Evolutionary conservation across 2,329 filamentous ascomycete genomes (phyloP).

Genomic region (Diaporthe citrichinensis): DNA sequence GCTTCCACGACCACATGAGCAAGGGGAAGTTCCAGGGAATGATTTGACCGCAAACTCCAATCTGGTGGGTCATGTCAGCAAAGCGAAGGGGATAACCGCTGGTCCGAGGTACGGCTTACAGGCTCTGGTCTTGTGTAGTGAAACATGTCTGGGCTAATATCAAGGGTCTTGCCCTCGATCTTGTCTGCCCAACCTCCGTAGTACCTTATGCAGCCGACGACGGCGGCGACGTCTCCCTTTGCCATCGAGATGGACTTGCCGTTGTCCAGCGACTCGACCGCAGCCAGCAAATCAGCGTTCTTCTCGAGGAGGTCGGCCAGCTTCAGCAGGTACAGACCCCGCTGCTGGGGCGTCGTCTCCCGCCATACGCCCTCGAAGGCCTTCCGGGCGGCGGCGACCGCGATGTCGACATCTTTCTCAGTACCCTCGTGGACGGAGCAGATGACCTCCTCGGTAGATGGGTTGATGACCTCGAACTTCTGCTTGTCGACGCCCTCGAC

Average conservation of each 20-base stretch:
- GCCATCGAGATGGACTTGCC: conserved; percentile 86
- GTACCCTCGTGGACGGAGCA: conserved; percentile 85
- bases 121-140: conserved; percentile 88
- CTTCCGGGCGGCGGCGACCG: conserved; percentile 87
- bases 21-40: conserved; percentile 84
- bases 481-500: conserved; percentile 86
- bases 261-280: conserved; percentile 90
- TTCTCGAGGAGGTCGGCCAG: conserved; percentile 86
- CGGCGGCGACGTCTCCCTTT: conserved; percentile 79
- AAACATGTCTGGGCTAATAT: conserved; percentile 83
- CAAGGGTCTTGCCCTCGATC: conserved; percentile 88
- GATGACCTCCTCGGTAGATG: conserved; percentile 86
- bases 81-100: not conserved
- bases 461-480: conserved; percentile 95
- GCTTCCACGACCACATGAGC: conserved; percentile 80
- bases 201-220: conserved; percentile 82
- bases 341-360: conserved; percentile 76
- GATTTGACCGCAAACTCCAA: conserved; percentile 86
- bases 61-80: conserved; percentile 51
- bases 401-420: conserved; percentile 87
- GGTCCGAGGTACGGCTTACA: conserved; percentile 53
- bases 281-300: conserved; percentile 81
- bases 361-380: conserved; percentile 84
- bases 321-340: conserved; percentile 79
- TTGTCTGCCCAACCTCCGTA: conserved; percentile 95